phyloP scores from a whole-genome alignment of 2,329 filamentous ascomycete genomes.

The Xylariaceae sp. region DNA sequence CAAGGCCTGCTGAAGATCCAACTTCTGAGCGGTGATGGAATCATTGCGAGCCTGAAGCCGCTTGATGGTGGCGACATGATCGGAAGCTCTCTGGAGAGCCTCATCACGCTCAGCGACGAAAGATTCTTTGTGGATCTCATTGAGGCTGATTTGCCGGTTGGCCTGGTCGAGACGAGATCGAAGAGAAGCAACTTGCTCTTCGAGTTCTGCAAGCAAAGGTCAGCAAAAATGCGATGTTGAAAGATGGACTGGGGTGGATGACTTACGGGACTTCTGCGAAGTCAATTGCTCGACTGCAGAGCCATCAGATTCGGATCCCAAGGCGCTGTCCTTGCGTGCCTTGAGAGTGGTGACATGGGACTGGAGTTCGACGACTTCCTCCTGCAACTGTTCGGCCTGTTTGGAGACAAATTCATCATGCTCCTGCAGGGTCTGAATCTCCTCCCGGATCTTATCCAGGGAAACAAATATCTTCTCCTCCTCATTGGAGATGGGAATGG shows the following conservation, averaged over 20 bases:
- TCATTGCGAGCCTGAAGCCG: slow-evolving; percentile 35
- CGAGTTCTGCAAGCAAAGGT: slow-evolving; percentile 40
- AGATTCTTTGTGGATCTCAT: slow-evolving; percentile 58
- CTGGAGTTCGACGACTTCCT: slow-evolving; percentile 46
- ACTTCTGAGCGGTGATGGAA: slow-evolving; percentile 38
- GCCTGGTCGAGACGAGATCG: slow-evolving; percentile 57
- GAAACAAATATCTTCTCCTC: slow-evolving; percentile 56
- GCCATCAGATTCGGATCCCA: slow-evolving; percentile 39
- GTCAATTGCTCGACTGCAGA: slow-evolving; percentile 40
- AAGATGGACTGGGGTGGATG: background rate
- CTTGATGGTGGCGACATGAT: slow-evolving; percentile 46
- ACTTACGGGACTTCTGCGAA: slow-evolving; percentile 53
- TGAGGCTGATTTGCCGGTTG: slow-evolving; percentile 56
- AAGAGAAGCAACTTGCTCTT: slow-evolving; percentile 54
- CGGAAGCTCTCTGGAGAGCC: slow-evolving; percentile 55
- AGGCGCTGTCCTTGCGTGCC: slow-evolving; percentile 39
- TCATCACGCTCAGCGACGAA: slow-evolving; percentile 60
- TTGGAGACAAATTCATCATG: slow-evolving; percentile 51
- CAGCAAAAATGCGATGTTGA: background rate
- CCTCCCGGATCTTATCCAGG: slow-evolving; percentile 56
- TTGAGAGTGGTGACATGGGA: slow-evolving; percentile 41
- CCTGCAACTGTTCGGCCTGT: slow-evolving; percentile 48
- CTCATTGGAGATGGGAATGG: slow-evolving; percentile 45
- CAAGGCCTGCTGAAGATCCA: slow-evolving; percentile 37
- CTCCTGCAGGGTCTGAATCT: slow-evolving; percentile 50